Percentiles rank a stretch among this genome's conserved stretches.
phyloP scores from a whole-genome alignment of 1,284 basidiomycete genomes.

The Cryptococcus depauperatus region DNA sequence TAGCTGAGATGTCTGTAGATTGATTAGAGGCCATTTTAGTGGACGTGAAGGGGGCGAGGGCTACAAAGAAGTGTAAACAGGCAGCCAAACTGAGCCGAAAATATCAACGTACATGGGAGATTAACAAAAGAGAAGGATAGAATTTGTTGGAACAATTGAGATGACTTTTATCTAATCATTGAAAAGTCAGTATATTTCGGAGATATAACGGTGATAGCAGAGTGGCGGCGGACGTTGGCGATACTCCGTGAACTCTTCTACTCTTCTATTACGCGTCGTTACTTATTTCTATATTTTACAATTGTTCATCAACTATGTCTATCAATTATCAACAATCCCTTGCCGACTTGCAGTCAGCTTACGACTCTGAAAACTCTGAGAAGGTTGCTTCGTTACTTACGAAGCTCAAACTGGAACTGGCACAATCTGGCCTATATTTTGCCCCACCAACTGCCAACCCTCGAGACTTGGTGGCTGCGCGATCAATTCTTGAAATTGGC shows the following conservation, averaged over 20 bases:
- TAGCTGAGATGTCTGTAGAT: constrained; percentile 14
- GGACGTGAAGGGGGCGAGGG: not conserved
- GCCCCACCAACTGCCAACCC: constrained; percentile 37
- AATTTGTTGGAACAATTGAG: too few species aligned
- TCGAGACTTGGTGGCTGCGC: constrained; percentile 40
- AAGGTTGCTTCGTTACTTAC: constrained; percentile 28
- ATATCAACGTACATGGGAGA: too few species aligned
- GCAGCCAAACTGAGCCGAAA: not conserved
- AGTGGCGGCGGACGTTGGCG: too few species aligned
- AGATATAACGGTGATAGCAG: not conserved
- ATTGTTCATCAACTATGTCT: constrained; percentile 26
- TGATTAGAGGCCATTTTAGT: constrained; percentile 25
- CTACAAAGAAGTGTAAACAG: not conserved
- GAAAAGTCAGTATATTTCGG: too few species aligned
- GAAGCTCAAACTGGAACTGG: constrained; percentile 42
- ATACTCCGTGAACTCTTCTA: constrained; percentile 3
- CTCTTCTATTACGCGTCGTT: not conserved
- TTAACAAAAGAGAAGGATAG: too few species aligned
- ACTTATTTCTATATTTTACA: not conserved
- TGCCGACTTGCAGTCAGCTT: constrained; percentile 30
- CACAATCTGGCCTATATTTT: constrained; percentile 43
- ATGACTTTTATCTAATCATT: too few species aligned
- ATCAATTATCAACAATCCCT: constrained; percentile 35
- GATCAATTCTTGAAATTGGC: constrained; percentile 91
- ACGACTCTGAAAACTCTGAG: constrained; percentile 25